phyloP scores from a whole-genome alignment of 1,284 basidiomycete genomes.

The Sphaerobolus stellatus region DNA sequence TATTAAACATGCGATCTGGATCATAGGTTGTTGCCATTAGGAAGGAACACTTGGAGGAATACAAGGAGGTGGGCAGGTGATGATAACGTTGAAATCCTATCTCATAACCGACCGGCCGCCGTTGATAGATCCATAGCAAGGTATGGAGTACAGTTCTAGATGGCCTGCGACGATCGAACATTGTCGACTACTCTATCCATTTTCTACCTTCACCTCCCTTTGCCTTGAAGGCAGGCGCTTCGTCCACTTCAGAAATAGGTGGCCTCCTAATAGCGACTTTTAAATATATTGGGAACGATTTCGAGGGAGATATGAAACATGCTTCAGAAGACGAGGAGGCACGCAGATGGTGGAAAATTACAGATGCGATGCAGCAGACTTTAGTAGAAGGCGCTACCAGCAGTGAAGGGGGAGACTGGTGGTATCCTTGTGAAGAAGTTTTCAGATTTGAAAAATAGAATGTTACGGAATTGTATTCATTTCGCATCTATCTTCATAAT shows the following conservation, averaged over 20 bases:
- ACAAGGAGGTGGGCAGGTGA: background rate
- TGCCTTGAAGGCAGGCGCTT: conserved; percentile 10
- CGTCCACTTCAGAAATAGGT: background rate
- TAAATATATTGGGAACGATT: conserved; percentile 64
- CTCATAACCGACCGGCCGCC: background rate
- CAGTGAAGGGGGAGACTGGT: conserved; percentile 69
- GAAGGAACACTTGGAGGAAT: background rate
- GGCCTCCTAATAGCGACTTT: conserved; percentile 66
- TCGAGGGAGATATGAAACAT: conserved; percentile 62
- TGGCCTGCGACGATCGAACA: conserved; percentile 63
- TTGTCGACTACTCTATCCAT: conserved; percentile 77
- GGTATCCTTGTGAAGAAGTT: conserved; percentile 69
- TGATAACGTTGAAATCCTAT: background rate
- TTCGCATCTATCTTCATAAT: too few relatives aligned
- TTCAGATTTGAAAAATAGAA: conserved; percentile 65
- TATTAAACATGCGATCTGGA: background rate
- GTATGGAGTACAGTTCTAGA: conserved; percentile 75
- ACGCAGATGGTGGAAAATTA: conserved; percentile 73
- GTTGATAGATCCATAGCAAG: conserved; percentile 49
- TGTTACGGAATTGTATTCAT: too few relatives aligned
- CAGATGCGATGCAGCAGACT: conserved; percentile 77
- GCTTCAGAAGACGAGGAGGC: conserved; percentile 68
- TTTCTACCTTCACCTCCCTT: conserved; percentile 55
- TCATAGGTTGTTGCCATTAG: background rate
- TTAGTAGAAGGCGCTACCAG: conserved; percentile 67